Conservation (phyloP, 768 basidiomycete species). For the Kwoniella sp. region DNA sequence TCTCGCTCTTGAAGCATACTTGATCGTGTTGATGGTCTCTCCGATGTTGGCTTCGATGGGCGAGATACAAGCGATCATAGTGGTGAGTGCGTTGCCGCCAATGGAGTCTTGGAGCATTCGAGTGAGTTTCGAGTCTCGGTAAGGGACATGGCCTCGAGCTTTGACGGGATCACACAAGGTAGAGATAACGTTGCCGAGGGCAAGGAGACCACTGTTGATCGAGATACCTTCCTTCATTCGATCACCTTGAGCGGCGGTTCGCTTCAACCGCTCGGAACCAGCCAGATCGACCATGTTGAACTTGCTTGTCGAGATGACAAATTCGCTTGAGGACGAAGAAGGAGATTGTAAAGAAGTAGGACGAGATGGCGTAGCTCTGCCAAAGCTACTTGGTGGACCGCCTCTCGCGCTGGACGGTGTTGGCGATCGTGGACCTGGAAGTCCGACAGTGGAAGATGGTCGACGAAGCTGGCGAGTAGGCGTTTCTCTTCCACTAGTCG, state of each 20-base stretch:
- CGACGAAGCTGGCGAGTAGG: constrained; percentile 37
- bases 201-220: constrained; percentile 94
- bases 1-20: constrained; percentile 94
- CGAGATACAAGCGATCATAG: constrained; percentile 98
- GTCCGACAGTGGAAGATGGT: constrained; percentile 44
- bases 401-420: constrained; percentile 41
- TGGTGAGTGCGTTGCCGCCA: constrained; percentile 94
- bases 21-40: constrained; percentile 78
- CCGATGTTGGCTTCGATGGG: constrained; percentile 91
- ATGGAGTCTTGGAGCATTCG: constrained; percentile 76
- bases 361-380: constrained; percentile 25
- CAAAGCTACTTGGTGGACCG: constrained; percentile 40
- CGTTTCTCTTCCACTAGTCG: constrained; percentile 21
- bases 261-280: constrained; percentile 92
- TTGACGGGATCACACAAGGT: constrained; percentile 70
- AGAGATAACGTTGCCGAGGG: constrained; percentile 97
- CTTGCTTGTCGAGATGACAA: constrained; percentile 88
- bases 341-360: constrained; percentile 71
- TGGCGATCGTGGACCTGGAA: constrained; percentile 31
- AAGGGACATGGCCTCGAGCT: constrained; percentile 88
- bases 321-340: constrained; percentile 64
- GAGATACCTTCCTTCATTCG: constrained; percentile 98
- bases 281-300: constrained; percentile 99
- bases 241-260: constrained; percentile 92
- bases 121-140: constrained; percentile 97